These are phyloP conservation scores for Lithospermum erythrorhizon DNA, from an alignment of 257 asterid genomes.

Conservation along the genomic window DNA sequence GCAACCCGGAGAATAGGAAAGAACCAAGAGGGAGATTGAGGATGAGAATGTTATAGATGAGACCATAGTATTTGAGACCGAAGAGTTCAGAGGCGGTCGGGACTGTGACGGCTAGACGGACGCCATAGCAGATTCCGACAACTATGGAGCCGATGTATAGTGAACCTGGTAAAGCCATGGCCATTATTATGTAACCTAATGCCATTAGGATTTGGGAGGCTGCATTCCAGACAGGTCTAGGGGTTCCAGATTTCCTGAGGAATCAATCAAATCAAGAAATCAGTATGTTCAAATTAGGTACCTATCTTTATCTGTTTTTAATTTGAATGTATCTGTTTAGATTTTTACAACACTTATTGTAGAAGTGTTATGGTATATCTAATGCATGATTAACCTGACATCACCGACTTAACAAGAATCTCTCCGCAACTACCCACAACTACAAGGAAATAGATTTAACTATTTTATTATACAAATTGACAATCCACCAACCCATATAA, in stretches of 20 bases:
- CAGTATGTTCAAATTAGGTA: neutral
- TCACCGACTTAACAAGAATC: no score
- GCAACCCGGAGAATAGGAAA: conserved; percentile 42
- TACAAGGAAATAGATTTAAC: no score
- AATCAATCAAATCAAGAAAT: neutral
- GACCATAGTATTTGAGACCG: conserved; percentile 36
- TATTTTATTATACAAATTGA: no score
- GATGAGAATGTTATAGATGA: conserved; percentile 32
- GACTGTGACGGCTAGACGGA: conserved; percentile 35
- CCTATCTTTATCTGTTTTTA: neutral
- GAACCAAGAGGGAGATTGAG: conserved; percentile 39
- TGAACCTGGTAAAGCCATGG: conserved; percentile 41
- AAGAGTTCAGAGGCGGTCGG: conserved; percentile 39
- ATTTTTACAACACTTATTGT: no score
- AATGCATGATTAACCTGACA: no score
- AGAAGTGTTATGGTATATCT: no score
- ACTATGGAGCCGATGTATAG: conserved; percentile 32
- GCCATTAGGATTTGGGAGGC: conserved; percentile 41
- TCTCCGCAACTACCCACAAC: no score
- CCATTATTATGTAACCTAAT: conserved; percentile 24
- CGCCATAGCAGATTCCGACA: conserved; percentile 37
- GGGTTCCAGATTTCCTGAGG: conserved; percentile 33
- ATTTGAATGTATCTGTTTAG: neutral
- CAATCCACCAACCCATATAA: neutral
- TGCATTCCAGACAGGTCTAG: conserved; percentile 41